Percentiles rank a stretch among this genome's conserved stretches.
Conservation (phyloP, 345 rosid genomes). For the Euphorbia peplus region DNA sequence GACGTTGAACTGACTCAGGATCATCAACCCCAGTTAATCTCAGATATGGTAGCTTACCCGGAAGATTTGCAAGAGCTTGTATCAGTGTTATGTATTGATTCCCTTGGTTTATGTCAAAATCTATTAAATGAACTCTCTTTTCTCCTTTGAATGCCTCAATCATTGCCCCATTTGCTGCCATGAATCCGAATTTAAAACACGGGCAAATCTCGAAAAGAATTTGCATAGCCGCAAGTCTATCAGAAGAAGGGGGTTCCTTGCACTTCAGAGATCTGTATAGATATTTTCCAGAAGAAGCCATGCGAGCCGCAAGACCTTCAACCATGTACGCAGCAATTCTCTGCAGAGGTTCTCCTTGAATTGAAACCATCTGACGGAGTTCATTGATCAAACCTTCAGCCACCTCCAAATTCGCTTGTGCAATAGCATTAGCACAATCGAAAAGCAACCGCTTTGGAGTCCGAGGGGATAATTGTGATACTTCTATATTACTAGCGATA, state of each 20-base stretch:
- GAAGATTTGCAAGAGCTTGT: slow-evolving; percentile 50
- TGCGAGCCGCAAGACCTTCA: slow-evolving; percentile 93
- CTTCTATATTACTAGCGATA: slow-evolving; percentile 57
- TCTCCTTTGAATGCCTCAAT: slow-evolving; percentile 71
- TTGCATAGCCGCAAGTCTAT: slow-evolving; percentile 98
- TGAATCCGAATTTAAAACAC: slow-evolving; percentile 88
- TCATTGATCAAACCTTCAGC: slow-evolving; percentile 65
- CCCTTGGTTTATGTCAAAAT: slow-evolving; percentile 94
- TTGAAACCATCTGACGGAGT: slow-evolving; percentile 72
- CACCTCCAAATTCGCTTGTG: slow-evolving; percentile 61
- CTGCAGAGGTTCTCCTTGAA: slow-evolving; percentile 93
- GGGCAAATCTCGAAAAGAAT: slow-evolving; percentile 96
- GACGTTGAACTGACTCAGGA: slow-evolving; percentile 91
- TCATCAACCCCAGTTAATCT: slow-evolving; percentile 92
- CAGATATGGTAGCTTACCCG: slow-evolving; percentile 51
- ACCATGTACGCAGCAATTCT: slow-evolving; percentile 98
- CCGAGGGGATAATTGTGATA: slow-evolving; percentile 43
- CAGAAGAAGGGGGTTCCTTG: slow-evolving; percentile 94
- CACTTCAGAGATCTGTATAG: slow-evolving; percentile 87
- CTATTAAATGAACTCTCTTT: slow-evolving; percentile 73
- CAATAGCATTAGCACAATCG: slow-evolving; percentile 64
- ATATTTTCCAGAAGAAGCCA: slow-evolving; percentile 84
- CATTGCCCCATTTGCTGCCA: slow-evolving; percentile 88
- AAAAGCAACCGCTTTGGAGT: slow-evolving; percentile 72
- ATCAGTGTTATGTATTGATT: slow-evolving; percentile 88